Percentiles rank a stretch among this genome's conserved stretches.
Evolutionary conservation across 805 yeast species (phyloP).

Genomic region (Pichia occidentalis): DNA sequence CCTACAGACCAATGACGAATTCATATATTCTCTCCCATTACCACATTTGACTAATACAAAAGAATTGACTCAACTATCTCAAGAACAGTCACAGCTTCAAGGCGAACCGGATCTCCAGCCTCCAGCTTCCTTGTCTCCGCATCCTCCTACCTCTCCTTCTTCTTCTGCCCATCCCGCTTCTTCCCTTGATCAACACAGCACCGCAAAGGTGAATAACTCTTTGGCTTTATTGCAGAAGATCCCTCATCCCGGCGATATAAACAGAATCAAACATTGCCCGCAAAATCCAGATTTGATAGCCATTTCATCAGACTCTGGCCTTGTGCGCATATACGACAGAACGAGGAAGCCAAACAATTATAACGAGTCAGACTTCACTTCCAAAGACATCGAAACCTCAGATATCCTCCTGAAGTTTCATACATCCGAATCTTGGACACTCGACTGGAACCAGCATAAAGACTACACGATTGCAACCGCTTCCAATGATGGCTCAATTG

Average conservation of each 20-base stretch:
- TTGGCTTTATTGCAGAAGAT: slow-evolving; percentile 43
- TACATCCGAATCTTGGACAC: slow-evolving; percentile 55
- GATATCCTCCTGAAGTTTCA: slow-evolving; percentile 28
- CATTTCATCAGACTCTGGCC: slow-evolving; percentile 61
- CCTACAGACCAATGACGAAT: slow-evolving; percentile 32
- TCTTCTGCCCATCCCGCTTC: too few species aligned
- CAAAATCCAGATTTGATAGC: slow-evolving; percentile 82
- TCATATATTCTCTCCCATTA: slow-evolving; percentile 17
- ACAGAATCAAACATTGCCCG: slow-evolving; percentile 68
- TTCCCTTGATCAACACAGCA: too few species aligned
- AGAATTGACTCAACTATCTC: background rate
- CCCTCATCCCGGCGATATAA: slow-evolving; percentile 66
- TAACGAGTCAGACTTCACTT: slow-evolving; percentile 27
- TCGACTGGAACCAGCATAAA: slow-evolving; percentile 63
- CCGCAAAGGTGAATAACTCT: slow-evolving; percentile 12
- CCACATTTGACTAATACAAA: slow-evolving; percentile 11
- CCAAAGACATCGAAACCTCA: slow-evolving; percentile 13
- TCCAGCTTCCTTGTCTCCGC: too few species aligned
- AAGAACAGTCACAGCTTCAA: background rate
- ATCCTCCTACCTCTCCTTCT: too few species aligned
- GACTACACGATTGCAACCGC: slow-evolving; percentile 59
- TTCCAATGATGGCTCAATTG: slow-evolving; percentile 56
- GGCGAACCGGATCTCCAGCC: background rate
- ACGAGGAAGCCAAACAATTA: slow-evolving; percentile 61
- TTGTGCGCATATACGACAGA: slow-evolving; percentile 64